phyloP scores from a whole-genome alignment of 345 rosid species.

The Leavenworthia alabamica region DNA sequence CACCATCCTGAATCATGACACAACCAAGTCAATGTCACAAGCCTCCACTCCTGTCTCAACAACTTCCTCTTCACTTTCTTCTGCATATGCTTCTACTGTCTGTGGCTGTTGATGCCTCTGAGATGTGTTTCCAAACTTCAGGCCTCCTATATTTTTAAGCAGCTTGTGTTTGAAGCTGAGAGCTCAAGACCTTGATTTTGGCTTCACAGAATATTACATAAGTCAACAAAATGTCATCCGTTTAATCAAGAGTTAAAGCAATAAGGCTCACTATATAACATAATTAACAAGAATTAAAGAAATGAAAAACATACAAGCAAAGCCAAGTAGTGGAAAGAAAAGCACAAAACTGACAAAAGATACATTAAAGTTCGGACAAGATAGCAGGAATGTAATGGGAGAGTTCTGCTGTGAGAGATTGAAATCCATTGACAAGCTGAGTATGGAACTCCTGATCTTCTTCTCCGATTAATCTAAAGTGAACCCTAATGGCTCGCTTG shows the following conservation, averaged over 20 bases:
- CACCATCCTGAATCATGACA: no score
- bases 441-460: conserved; percentile 99
- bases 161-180: no score
- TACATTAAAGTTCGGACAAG: conserved; percentile 73
- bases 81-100: no score
- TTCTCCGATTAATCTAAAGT: conserved; percentile 86
- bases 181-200: no score
- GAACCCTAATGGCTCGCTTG: conserved; percentile 95
- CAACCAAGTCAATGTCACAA: no score
- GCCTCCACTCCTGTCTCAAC: no score
- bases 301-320: conserved; percentile 2
- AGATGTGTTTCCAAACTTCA: no score
- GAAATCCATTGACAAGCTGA: conserved; percentile 97
- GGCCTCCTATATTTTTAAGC: no score
- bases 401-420: conserved; percentile 92
- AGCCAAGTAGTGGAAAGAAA: not conserved
- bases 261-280: not conserved
- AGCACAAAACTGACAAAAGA: conserved; percentile 3
- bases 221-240: not conserved
- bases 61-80: no score
- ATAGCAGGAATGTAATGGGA: conserved; percentile 98
- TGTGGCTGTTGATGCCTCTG: no score
- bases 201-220: no score
- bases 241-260: not conserved
- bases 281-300: not conserved